Conservation (phyloP, 2,329 filamentous ascomycete species). For the Scleromitrula shiraiana region DNA sequence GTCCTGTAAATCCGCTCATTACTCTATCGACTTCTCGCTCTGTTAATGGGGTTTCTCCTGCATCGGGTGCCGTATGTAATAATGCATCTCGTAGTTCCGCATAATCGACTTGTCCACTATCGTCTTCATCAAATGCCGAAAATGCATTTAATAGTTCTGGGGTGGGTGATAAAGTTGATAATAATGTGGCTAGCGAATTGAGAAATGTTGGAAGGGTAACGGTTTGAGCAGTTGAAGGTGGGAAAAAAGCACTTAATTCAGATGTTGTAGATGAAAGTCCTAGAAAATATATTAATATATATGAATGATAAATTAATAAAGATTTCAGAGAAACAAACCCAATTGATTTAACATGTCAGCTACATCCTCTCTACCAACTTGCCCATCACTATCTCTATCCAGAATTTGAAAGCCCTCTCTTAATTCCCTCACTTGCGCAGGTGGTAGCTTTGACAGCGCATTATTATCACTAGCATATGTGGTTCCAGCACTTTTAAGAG, state of each 20-base stretch:
- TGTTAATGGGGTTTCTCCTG: slow-evolving; percentile 55
- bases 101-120: slow-evolving; percentile 86
- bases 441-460: slow-evolving; percentile 65
- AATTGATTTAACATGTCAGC: slow-evolving; percentile 81
- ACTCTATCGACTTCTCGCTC: slow-evolving; percentile 76
- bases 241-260: slow-evolving; percentile 76
- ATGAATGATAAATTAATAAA: not conserved
- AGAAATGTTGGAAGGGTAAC: slow-evolving; percentile 82
- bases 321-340: slow-evolving; percentile 41
- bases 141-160: slow-evolving; percentile 83
- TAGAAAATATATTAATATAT: slow-evolving; percentile 26
- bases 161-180: slow-evolving; percentile 67
- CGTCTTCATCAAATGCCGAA: slow-evolving; percentile 90
- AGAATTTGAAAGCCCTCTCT: slow-evolving; percentile 91
- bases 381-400: slow-evolving; percentile 79
- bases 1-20: slow-evolving; percentile 77
- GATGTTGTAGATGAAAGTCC: slow-evolving; percentile 66
- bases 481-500: slow-evolving; percentile 14
- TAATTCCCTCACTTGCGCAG: slow-evolving; percentile 76
- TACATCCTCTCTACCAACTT: slow-evolving; percentile 75
- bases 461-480: slow-evolving; percentile 30
- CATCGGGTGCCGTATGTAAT: slow-evolving; percentile 71
- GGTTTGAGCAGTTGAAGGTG: slow-evolving; percentile 59
- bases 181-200: slow-evolving; percentile 66
- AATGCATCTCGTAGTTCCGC: slow-evolving; percentile 75